Base-by-base conservation (phyloP, 2,329 filamentous ascomycete genomes). In the Ceratocystis cacaofunesta region DNA sequence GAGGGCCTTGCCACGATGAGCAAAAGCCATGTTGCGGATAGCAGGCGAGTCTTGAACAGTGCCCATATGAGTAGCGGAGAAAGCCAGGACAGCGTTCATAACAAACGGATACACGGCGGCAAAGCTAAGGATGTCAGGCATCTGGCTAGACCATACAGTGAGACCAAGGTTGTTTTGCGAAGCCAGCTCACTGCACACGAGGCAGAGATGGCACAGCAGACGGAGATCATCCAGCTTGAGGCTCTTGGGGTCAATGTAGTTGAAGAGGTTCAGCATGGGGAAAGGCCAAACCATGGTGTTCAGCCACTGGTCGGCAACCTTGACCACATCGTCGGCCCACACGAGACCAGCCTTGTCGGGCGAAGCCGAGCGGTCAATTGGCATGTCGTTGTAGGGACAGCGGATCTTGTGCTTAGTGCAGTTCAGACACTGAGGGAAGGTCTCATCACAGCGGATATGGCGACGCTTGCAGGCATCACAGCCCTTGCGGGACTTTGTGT, bases 331-430 rank as follows among this genome's bases (percentile, higher is more conserved):
- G 17, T 89, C 87, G 52, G 88, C 92, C 86, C 92, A 95, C 74
- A 94, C 84, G 64, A 97, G 82, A 71, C 86, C 83, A 66, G 84
- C 80, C 75, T 82, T 85, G 70, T 82, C 80, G 69, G 85, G 83
- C 69, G 83, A 84, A 52, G 79, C 78, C 46, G 82, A 80, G 70
- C 83, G 79, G 70, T 85, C 81, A 70, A 84, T 79, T 66, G 86
- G 81, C 72, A 86, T 85, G 74, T 97, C 92, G 81, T 96, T 95
- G 79, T 97, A 99, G 71, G 96, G 94, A 77, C 94, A 99, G 72
- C 92, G 89, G 72, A 95, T 94, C 78, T 96, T 96, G 78, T 99
- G 94, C 78, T 97, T 99, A 68, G 92, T 96, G 78, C 94, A 99
- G 77, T 99, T 99, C 72, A 90, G 90, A 79, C 92, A 99, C 83